Percentiles rank a stretch among this genome's conserved stretches.
These are phyloP conservation scores for Micractinium conductrix DNA, from an alignment of 139 green algal species.

Conservation along the genomic window DNA sequence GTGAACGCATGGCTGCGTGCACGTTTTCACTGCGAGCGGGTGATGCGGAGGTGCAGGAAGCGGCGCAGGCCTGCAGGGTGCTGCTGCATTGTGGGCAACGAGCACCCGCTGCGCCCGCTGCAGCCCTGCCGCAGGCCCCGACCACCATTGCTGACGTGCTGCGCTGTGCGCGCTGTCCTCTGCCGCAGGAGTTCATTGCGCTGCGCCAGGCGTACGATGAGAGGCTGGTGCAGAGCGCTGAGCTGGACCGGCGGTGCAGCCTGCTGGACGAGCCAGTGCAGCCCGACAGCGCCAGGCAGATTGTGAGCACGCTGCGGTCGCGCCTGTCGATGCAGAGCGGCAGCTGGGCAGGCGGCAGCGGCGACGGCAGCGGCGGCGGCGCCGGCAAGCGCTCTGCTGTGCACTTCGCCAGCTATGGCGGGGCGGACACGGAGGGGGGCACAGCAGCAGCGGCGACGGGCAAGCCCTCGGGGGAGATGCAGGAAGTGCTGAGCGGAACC, in stretches of 20 bases:
- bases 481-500: not conserved
- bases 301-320: not conserved
- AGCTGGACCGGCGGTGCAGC: not conserved
- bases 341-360: not conserved
- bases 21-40: not conserved
- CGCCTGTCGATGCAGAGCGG: constrained; percentile 13
- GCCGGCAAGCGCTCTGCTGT: not conserved
- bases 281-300: not conserved
- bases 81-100: not conserved
- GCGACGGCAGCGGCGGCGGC: not conserved
- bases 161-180: not conserved
- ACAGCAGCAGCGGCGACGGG: too few species aligned
- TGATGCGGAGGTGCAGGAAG: not conserved
- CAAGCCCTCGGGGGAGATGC: too few species aligned
- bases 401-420: not conserved
- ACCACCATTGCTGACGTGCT: not conserved
- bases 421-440: too few species aligned
- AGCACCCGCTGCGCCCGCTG: not conserved
- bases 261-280: not conserved
- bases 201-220: constrained; percentile 22
- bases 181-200: constrained; percentile 18
- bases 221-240: not conserved
- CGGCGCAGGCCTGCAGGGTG: not conserved
- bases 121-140: not conserved
- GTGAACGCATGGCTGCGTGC: not conserved